phyloP scores from a whole-genome alignment of 1,284 basidiomycete species.

The Fomitopsis schrenkii region DNA sequence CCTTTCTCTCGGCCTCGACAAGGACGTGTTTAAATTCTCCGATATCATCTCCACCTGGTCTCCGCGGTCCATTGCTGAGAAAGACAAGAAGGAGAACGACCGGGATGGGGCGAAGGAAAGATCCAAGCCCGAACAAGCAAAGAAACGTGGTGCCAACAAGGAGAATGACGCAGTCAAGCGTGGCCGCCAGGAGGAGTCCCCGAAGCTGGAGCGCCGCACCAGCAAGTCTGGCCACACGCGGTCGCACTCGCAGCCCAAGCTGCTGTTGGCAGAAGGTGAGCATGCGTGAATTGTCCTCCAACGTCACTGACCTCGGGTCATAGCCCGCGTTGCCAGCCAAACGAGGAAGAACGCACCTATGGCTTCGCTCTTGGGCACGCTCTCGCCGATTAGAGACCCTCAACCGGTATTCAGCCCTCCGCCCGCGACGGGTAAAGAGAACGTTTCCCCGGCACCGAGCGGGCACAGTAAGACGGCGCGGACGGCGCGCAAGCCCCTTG shows the following conservation, averaged over 20 bases:
- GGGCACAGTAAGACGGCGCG: slow-evolving; percentile 9
- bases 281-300: background rate
- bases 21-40: slow-evolving; percentile 41
- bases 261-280: slow-evolving; percentile 13
- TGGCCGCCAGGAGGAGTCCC: slow-evolving; percentile 2
- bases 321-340: slow-evolving; percentile 14
- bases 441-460: slow-evolving; percentile 14
- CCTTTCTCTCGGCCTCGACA: slow-evolving; percentile 43
- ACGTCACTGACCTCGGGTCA: background rate
- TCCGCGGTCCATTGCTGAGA: slow-evolving; percentile 20
- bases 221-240: slow-evolving; percentile 19
- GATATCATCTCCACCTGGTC: slow-evolving; percentile 35
- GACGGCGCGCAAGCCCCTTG: slow-evolving; percentile 20
- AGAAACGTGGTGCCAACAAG: slow-evolving; percentile 12
- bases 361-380: slow-evolving; percentile 18
- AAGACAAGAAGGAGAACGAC: slow-evolving; percentile 8
- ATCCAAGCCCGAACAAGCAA: slow-evolving; percentile 2
- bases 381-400: slow-evolving; percentile 28
- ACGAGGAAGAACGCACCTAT: slow-evolving; percentile 15
- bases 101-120: slow-evolving; percentile 11
- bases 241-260: slow-evolving; percentile 27
- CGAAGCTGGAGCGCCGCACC: slow-evolving; percentile 6
- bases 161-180: slow-evolving; percentile 1
- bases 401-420: slow-evolving; percentile 10
- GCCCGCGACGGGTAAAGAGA: slow-evolving; percentile 27